These are phyloP conservation scores for Dactylonectria estremocensis DNA, from an alignment of 2,329 filamentous ascomycete species.

Conservation along the genomic window DNA sequence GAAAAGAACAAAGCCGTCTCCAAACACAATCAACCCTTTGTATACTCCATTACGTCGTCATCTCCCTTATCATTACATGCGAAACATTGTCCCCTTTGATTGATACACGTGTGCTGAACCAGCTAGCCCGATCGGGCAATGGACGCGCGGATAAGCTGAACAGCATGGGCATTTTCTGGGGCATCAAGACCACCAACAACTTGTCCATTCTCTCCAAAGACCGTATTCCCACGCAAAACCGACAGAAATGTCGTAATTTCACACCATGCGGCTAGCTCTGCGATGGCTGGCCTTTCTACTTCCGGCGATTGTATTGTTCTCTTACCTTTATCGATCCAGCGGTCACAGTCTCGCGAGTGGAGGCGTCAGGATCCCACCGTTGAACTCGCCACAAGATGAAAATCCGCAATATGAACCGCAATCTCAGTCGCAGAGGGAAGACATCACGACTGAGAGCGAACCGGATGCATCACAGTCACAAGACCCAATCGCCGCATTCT, in stretches of 20 bases:
- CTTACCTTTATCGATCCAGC: slow-evolving; percentile 11
- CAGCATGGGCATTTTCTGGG: neutral
- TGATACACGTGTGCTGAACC: neutral
- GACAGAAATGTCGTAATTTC: slow-evolving; percentile 19
- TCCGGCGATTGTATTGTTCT: neutral
- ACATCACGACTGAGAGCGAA: neutral
- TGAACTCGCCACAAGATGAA: neutral
- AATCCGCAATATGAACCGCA: neutral
- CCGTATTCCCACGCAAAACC: neutral
- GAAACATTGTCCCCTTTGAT: neutral
- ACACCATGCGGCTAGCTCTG: slow-evolving; percentile 29
- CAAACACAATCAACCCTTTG: neutral
- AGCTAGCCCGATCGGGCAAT: slow-evolving; percentile 1
- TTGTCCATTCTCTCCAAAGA: neutral
- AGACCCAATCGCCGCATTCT: slow-evolving; percentile 9
- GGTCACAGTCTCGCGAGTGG: neutral
- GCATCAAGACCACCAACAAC: neutral
- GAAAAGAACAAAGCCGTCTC: no score
- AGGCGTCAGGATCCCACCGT: neutral
- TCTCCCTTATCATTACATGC: neutral
- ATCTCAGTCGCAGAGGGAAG: neutral
- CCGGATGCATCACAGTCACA: neutral
- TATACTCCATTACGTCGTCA: neutral
- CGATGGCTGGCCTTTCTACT: slow-evolving; percentile 26
- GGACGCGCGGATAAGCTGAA: slow-evolving; percentile 1